These are phyloP conservation scores for Phtheirospermum japonicum DNA, from an alignment of 257 asterid species.

Conservation along the genomic window DNA sequence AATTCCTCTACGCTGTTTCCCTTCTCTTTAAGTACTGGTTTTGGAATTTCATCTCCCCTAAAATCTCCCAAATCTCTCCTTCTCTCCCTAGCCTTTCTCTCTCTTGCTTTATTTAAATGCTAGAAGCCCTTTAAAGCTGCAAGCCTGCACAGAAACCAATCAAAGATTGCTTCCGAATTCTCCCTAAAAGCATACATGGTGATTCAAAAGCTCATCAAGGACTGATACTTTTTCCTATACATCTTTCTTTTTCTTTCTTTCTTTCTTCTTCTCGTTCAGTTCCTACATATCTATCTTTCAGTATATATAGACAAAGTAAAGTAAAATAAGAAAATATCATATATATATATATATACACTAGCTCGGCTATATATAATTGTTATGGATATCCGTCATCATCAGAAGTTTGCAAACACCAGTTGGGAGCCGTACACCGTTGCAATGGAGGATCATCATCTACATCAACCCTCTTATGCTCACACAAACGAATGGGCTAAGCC, in stretches of 20 bases:
- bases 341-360: conserved; percentile 2
- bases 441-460: no score
- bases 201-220: conserved; percentile 5
- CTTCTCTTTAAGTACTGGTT: not conserved
- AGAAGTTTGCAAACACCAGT: conserved; percentile 32
- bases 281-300: no score
- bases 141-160: conserved; percentile 23
- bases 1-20: conserved; percentile 7
- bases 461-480: no score
- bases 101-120: conserved; percentile 27
- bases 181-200: conserved; percentile 1
- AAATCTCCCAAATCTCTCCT: conserved; percentile 14
- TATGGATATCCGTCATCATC: conserved; percentile 50
- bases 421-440: no score
- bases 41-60: not conserved
- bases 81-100: conserved; percentile 2
- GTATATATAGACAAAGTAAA: no score
- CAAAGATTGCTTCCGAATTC: conserved; percentile 22
- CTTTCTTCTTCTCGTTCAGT: no score
- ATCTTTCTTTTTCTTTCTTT: not conserved
- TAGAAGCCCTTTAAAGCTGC: conserved; percentile 9
- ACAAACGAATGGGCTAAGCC: no score
- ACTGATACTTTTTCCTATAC: not conserved
- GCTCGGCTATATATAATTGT: not conserved
- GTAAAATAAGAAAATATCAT: no score